Evolutionary conservation across 192 early-diverging fungal genomes (phyloP), one percentile per base, ranked within the genome.

Genomic region (Coemansia guatemalensis): DNA sequence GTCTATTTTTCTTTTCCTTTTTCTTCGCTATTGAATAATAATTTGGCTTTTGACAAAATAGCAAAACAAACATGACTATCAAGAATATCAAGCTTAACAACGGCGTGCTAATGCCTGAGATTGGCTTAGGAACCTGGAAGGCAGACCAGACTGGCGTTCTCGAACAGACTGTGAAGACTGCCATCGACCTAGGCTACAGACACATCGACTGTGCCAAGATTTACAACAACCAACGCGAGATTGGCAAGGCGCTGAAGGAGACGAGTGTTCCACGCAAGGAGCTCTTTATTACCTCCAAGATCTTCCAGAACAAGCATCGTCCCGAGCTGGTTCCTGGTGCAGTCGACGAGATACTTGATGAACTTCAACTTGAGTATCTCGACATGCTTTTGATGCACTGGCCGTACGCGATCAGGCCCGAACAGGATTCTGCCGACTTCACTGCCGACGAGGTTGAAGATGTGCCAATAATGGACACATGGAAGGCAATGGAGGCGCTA

Each of bases 331-430:
- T 95, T 0, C 57, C 65, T 6, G 71, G 71, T 23, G 90, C 88
- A 0, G 65, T 90, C 3, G 81, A 88, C 59, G 68, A 71, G 11
- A 88, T 92, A 3, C 82, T 95, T 14, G 62, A 78, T 29, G 86
- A 90, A 67, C 82, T 95, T 9, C 76, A 83, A 44, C 58, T 91
- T 29, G 83, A 88, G 26, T 93, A 96, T 66, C 67, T 96, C 25
- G 93, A 96, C 60, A 62, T 94, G 33, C 90, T 92, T 60, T 74
- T 96, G 35, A 85, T 95, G 62, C 94, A 95, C 81, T 95, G 89
- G 90, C 93, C 94, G 0, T 62, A 85, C 25, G 87, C 91, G 3
- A 81, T 89, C 48, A 74, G 75, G 35, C 74, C 78, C 11, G 70
- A 73, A 39, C 62, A 55, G 18, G 65, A 61, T 8, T 8, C 58